Conservation (phyloP, 2,329 filamentous ascomycete genomes). For the Microdochium paspali region DNA sequence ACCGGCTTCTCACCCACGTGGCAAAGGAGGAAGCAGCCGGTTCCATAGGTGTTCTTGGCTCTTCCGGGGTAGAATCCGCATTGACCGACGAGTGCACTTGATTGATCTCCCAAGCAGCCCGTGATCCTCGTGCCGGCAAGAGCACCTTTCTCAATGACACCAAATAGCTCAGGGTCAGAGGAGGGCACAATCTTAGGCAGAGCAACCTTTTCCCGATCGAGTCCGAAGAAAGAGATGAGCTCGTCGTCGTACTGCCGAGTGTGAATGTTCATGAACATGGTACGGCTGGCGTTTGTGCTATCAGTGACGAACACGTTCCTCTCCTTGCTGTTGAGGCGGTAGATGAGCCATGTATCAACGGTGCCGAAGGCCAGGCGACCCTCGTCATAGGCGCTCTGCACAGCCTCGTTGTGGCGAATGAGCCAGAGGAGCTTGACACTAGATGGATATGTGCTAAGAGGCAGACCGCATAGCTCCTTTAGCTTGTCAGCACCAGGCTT, state of each 20-base stretch:
- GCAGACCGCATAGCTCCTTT: slow-evolving; percentile 65
- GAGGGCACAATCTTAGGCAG: slow-evolving; percentile 81
- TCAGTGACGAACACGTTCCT: slow-evolving; percentile 69
- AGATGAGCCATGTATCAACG: slow-evolving; percentile 82
- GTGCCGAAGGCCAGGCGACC: slow-evolving; percentile 75
- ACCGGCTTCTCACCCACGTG: slow-evolving; percentile 81
- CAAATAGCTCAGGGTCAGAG: slow-evolving; percentile 65
- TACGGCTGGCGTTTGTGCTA: slow-evolving; percentile 78
- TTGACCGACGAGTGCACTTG: slow-evolving; percentile 76
- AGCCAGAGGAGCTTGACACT: slow-evolving; percentile 82
- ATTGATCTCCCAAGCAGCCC: slow-evolving; percentile 83
- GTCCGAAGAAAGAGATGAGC: slow-evolving; percentile 69
- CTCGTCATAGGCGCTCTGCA: slow-evolving; percentile 66
- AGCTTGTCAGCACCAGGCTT: slow-evolving; percentile 60
- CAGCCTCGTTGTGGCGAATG: slow-evolving; percentile 58
- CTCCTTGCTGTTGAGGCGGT: slow-evolving; percentile 69
- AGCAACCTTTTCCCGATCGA: slow-evolving; percentile 57
- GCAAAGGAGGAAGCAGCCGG: slow-evolving; percentile 82
- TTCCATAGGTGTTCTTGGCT: slow-evolving; percentile 89
- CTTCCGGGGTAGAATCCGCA: slow-evolving; percentile 73
- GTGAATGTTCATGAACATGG: slow-evolving; percentile 89
- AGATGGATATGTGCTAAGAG: slow-evolving; percentile 81
- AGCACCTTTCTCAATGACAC: slow-evolving; percentile 52
- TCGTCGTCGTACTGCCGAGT: slow-evolving; percentile 72
- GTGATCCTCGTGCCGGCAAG: slow-evolving; percentile 65